Evolutionary conservation across 2,329 filamentous ascomycete species (phyloP).

Genomic region (Fusarium pseudoanthophilum): DNA sequence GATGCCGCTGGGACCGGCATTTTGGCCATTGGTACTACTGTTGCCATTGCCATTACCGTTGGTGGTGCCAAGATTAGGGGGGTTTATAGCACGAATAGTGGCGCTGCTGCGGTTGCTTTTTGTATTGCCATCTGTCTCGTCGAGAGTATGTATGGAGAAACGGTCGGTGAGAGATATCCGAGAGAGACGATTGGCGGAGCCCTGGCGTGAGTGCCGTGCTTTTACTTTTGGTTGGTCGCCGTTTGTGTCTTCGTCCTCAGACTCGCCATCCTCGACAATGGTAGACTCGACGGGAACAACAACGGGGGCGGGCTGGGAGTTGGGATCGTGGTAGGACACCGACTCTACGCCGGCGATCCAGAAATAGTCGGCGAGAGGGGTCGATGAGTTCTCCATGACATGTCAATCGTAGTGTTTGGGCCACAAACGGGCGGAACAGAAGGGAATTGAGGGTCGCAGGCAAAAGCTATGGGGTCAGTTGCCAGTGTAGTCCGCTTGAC

Average conservation of each 20-base stretch:
- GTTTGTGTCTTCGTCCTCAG: constrained; percentile 55
- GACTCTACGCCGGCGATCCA: constrained; percentile 79
- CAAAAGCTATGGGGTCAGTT: constrained; percentile 8
- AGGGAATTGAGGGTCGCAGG: constrained; percentile 4
- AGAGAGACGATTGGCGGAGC: constrained; percentile 68
- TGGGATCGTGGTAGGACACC: constrained; percentile 70
- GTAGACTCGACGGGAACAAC: constrained; percentile 62
- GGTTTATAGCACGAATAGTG: constrained; percentile 64
- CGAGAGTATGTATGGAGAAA: constrained; percentile 65
- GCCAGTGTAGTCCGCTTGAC: constrained; percentile 15
- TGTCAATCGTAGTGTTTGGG: constrained; percentile 49
- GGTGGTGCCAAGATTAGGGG: constrained; percentile 41
- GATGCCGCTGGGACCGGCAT: constrained; percentile 36
- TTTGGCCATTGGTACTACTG: constrained; percentile 28
- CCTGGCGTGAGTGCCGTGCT: constrained; percentile 68
- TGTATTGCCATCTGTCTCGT: constrained; percentile 68
- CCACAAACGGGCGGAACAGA: constrained; percentile 37
- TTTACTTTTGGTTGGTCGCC: constrained; percentile 41
- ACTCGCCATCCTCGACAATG: constrained; percentile 72
- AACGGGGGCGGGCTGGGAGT: constrained; percentile 43
- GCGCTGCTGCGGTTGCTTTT: constrained; percentile 73
- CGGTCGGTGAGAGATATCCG: constrained; percentile 62
- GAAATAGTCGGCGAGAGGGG: constrained; percentile 78
- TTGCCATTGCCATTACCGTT: constrained; percentile 38
- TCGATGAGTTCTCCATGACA: constrained; percentile 70